Evolutionary conservation across 176 grass and related monocot genomes (phyloP).

Genomic region (Oryza glumipatula): DNA sequence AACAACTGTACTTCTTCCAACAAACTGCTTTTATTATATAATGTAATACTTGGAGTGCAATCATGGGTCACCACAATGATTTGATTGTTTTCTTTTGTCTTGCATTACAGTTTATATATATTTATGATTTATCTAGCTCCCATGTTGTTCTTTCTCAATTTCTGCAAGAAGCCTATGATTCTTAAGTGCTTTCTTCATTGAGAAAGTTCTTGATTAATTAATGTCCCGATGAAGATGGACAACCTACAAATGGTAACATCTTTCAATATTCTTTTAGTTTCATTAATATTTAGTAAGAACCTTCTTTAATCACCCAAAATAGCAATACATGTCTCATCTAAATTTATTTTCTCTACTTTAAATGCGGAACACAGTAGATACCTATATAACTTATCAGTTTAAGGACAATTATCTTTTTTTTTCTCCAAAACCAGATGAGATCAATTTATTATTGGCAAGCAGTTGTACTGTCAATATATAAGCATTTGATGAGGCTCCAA

Average conservation of each 20-base stretch:
- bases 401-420: not conserved
- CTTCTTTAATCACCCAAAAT: not conserved
- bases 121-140: not conserved
- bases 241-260: not conserved
- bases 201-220: not conserved
- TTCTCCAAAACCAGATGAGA: not conserved
- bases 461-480: not conserved
- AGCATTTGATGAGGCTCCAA: conserved; percentile 16
- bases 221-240: not conserved
- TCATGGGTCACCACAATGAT: conserved; percentile 28
- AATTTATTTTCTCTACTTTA: not conserved
- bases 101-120: not conserved
- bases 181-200: not conserved
- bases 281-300: not conserved
- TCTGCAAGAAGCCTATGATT: not conserved
- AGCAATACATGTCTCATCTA: not conserved
- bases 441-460: not conserved
- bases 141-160: not conserved
- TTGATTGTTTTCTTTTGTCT: conserved; percentile 21
- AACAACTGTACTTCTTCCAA: conserved; percentile 40
- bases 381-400: not conserved
- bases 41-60: conserved; percentile 18
- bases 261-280: not conserved
- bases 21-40: conserved; percentile 17
- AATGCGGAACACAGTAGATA: not conserved